A percentile compares a stretch with the other conserved stretches of the same genome.
Evolutionary conservation across 2,329 filamentous ascomycete species (phyloP).

Genomic region (Monilinia polystroma): DNA sequence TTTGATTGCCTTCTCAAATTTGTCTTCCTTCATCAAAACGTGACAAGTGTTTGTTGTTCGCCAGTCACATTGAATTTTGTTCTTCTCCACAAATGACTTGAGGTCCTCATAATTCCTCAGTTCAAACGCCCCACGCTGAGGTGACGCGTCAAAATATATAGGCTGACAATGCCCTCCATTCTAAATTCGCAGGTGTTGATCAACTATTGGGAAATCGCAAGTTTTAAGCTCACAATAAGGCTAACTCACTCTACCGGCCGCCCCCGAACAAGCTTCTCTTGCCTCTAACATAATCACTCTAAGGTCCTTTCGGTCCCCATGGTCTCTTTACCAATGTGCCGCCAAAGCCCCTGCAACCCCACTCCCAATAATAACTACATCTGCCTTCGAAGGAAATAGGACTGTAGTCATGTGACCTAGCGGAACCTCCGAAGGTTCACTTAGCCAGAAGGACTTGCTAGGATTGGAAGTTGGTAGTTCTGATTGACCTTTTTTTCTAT

Average conservation of each 20-base stretch:
- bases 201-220: not conserved
- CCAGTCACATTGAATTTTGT: conserved; percentile 70
- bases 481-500: conserved; percentile 27
- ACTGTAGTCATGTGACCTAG: conserved; percentile 66
- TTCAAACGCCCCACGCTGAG: conserved; percentile 68
- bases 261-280: conserved; percentile 76
- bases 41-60: conserved; percentile 61
- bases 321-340: conserved; percentile 57
- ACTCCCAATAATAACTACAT: conserved; percentile 71
- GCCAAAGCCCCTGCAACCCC: conserved; percentile 76
- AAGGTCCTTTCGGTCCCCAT: conserved; percentile 45
- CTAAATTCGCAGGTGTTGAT: conserved; percentile 40
- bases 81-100: conserved; percentile 53
- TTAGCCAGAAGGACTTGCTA: conserved; percentile 72
- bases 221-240: conserved; percentile 16
- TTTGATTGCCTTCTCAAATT: conserved; percentile 53
- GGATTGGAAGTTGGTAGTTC: conserved; percentile 59
- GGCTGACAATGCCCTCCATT: conserved; percentile 77
- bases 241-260: conserved; percentile 71
- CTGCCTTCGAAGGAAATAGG: conserved; percentile 59
- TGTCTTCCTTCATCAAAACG: conserved; percentile 55
- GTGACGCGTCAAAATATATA: conserved; percentile 58
- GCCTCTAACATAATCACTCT: conserved; percentile 74
- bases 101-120: conserved; percentile 65
- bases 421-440: conserved; percentile 61